Percentiles rank a stretch among this genome's conserved stretches.
Evolutionary conservation across 192 early-diverging fungal species (phyloP).

Genomic region (Coemansia sp.): DNA sequence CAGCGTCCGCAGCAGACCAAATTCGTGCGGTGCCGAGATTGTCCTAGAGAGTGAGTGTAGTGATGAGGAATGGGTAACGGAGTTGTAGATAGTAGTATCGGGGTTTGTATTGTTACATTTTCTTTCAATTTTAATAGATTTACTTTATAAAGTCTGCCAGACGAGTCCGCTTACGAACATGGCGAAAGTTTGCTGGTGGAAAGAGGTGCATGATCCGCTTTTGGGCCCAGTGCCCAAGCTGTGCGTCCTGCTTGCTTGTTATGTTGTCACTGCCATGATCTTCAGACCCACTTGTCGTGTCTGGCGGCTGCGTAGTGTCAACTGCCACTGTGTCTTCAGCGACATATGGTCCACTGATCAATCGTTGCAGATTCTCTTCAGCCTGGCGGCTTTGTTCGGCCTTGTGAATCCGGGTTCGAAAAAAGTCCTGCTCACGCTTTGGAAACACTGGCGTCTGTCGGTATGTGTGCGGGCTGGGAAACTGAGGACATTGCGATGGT

Average conservation of each 20-base stretch:
- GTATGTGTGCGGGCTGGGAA: conserved; percentile 52
- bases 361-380: conserved; percentile 49
- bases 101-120: not conserved
- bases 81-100: conserved; percentile 16
- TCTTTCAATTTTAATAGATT: not conserved
- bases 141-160: conserved; percentile 29
- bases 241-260: conserved; percentile 7
- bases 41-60: conserved; percentile 27
- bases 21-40: conserved; percentile 21
- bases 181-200: conserved; percentile 46
- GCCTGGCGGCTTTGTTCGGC: conserved; percentile 55
- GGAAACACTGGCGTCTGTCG: conserved; percentile 48
- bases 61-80: conserved; percentile 49
- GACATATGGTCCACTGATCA: conserved; percentile 37
- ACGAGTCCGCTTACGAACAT: conserved; percentile 42
- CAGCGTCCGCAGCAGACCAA: not conserved
- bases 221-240: conserved; percentile 10
- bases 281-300: not conserved
- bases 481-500: conserved; percentile 40
- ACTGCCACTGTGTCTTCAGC: not conserved
- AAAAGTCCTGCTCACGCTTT: conserved; percentile 51
- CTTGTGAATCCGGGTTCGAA: conserved; percentile 53
- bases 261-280: not conserved
- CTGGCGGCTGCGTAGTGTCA: not conserved
- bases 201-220: conserved; percentile 35